phyloP scores from a whole-genome alignment of 1,284 basidiomycete genomes.

The Melampsora larici-populina region DNA sequence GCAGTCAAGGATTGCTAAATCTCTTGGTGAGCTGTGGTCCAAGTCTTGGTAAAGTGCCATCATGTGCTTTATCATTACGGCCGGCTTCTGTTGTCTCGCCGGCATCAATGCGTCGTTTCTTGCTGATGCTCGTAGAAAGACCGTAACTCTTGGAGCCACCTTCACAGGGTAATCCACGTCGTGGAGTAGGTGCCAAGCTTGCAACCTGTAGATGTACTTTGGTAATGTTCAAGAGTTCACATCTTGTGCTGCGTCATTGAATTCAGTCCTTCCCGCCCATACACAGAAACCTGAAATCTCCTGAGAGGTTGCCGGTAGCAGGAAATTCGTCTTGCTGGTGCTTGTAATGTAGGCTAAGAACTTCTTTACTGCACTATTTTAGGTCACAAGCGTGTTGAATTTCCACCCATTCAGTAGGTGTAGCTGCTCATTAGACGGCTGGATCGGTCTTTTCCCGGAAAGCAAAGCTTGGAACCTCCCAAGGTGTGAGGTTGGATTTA shows the following conservation, averaged over 20 bases:
- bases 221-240: neutral
- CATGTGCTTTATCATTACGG: neutral
- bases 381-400: neutral
- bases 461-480: neutral
- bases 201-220: neutral
- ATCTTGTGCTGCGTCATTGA: neutral
- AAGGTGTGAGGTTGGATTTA: neutral
- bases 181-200: neutral
- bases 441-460: too few relatives aligned
- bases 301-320: neutral
- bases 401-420: neutral
- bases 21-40: neutral
- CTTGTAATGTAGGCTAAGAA: neutral
- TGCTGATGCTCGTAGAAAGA: neutral
- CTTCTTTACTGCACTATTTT: constrained; percentile 7
- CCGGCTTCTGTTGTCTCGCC: neutral
- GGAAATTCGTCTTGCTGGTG: neutral
- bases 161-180: neutral
- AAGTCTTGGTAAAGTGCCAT: neutral
- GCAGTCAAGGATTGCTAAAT: too few relatives aligned
- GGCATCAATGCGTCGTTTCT: neutral
- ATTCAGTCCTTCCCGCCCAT: neutral
- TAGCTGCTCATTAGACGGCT: neutral
- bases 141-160: neutral
- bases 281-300: neutral